Evolutionary conservation across 176 grass and related monocot genomes (phyloP), one percentile per base, ranked within the genome.

Genomic region (Avena insularis): DNA sequence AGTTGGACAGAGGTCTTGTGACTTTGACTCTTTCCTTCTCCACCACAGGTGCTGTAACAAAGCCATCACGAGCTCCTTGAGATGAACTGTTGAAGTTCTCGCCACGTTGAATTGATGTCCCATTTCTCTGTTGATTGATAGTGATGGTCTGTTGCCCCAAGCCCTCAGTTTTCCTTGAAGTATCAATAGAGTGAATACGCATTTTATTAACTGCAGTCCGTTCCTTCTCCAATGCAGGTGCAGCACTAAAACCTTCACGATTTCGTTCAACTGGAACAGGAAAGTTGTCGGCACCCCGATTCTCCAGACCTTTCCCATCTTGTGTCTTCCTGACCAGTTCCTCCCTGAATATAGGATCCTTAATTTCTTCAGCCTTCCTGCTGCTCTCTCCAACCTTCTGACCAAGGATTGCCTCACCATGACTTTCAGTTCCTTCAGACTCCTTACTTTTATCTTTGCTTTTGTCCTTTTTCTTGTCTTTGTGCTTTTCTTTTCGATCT

Each of bases 381-480:
- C 84, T 87, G 66, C 77, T 87, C 53, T 91, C 93, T 84, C 84
- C 86, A 83, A 87, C 9, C 64, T 68, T 88, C 49, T 89, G 80
- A 78, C 51, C 81, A 87, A 83, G 64, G 57, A 53, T 46, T 89
- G 49, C 40, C 48, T 92, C 75, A 1, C 43, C 79, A 79, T 87
- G 84, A 58, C 82, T 91, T 55, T 92, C 80, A 60, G 60, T 14
- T 77, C 65, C 89, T 84, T 95, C 71, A 49, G 80, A 86, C 45
- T 88, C 67, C 88, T 80, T 92, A 81, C 57, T 91, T 95, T 91
- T 92, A 82, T 92, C 93, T 88, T 92, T 92, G 81, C 85, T 84
- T 84, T 92, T 92, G 27, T 89, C 86, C 21, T 82, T 92, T 87
- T 95, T 92, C 93, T 91, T 91, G 25, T 95, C 93, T 89, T 89